Evolutionary conservation across 495 filamentous ascomycete genomes (phyloP).

Genomic region (Podospora conica): DNA sequence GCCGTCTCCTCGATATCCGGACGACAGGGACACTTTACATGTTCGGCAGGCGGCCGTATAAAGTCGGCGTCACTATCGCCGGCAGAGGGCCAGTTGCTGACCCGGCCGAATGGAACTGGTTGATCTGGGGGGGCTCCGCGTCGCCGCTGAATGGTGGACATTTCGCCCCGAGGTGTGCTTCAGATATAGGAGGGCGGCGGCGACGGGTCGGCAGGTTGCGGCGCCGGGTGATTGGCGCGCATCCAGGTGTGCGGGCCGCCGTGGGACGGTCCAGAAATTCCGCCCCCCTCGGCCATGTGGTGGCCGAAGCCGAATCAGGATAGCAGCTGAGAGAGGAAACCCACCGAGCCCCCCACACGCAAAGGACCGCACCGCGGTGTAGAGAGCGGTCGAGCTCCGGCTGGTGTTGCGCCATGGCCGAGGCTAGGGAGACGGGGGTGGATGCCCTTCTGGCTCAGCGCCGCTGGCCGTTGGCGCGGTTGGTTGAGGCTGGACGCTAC

Average conservation of each 20-base stretch:
- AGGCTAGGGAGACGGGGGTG: neutral
- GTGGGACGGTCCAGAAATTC: neutral
- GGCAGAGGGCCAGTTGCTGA: neutral
- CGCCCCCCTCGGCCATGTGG: constrained; percentile 2
- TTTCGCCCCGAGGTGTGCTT: neutral
- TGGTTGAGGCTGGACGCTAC: neutral
- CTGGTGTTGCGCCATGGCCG: neutral
- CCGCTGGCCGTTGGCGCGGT: neutral
- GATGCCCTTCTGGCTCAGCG: neutral
- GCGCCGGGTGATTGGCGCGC: constrained; percentile 11
- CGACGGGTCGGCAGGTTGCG: constrained; percentile 2
- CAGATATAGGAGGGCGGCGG: neutral
- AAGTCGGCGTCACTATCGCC: neutral
- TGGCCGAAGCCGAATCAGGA: constrained; percentile 1
- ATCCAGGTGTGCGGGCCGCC: neutral
- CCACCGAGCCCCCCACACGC: neutral
- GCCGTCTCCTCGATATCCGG: neutral
- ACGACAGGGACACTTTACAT: neutral
- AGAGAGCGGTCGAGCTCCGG: neutral
- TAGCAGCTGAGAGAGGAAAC: neutral
- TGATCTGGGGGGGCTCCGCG: neutral
- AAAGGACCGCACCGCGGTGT: neutral
- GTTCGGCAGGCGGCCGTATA: neutral
- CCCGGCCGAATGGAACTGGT: neutral
- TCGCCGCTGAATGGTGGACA: constrained; percentile 1